Evolutionary conservation across 2,329 filamentous ascomycete species (phyloP), one percentile per base, ranked within the genome.

Genomic region (Lomentospora prolificans): DNA sequence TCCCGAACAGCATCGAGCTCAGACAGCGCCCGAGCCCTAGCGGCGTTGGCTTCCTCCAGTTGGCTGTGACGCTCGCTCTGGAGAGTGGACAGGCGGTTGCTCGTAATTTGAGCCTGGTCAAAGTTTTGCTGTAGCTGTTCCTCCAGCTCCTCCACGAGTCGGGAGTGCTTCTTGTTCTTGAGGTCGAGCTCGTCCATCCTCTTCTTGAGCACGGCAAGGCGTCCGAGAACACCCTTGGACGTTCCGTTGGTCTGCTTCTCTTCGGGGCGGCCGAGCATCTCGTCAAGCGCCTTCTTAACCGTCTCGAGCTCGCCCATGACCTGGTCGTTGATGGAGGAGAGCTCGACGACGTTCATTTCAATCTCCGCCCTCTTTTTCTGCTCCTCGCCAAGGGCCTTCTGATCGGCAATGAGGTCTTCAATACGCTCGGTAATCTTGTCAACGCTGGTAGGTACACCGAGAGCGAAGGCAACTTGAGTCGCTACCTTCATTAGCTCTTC

Each of bases 71-170:
- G 85, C 70, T 91, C 87, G 17, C 82, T 81, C 65, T 90, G 86
- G 51, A 92, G 76, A 51, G 87, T 85, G 54, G 91, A 96, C 55
- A 97, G 75, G 55, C 92, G 85, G 72, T 96, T 95, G 69, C 82
- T 90, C 10, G 86, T 85, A 58, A 83, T 76, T 66, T 96, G 89
- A 58, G 92, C 90, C 67, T 96, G 89, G 65, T 99, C 94, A 70
- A 90, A 99, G 72, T 94, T 96, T 67, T 81, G 89, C 66, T 92
- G 91, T 55, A 99, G 83, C 70, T 99, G 94, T 64, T 97, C 92
- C 70, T 99, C 94, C 4, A 99, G 84, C 71, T 99, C 92, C 68
- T 97, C 90, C 7, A 99, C 89, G 10, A 99, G 77, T 22, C 90
- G 84, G 44, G 89, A 87, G 69, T 94, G 95, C 78, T 95, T 96